These are phyloP conservation scores for Wickerhamomyces bovis DNA, from an alignment of 805 yeast genomes.

Conservation along the genomic window DNA sequence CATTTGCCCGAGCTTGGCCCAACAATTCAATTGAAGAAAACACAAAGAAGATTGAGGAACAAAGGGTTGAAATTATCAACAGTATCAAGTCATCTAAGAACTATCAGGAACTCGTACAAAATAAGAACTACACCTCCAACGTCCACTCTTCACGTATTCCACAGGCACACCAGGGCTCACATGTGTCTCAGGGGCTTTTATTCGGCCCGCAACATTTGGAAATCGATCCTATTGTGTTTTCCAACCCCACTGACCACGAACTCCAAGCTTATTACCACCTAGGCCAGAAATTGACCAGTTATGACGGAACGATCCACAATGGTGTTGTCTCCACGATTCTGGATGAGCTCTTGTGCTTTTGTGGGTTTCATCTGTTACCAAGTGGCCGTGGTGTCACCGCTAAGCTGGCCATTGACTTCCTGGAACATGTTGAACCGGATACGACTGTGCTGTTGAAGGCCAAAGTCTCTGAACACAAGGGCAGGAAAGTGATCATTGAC, in stretches of 20 bases:
- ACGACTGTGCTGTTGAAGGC: slow-evolving; percentile 64
- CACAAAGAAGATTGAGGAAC: slow-evolving; percentile 16
- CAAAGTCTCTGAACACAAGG: slow-evolving; percentile 56
- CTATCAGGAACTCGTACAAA: slow-evolving; percentile 21
- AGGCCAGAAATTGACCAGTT: slow-evolving; percentile 60
- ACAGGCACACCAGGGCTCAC: slow-evolving; percentile 50
- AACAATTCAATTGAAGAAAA: slow-evolving; percentile 13
- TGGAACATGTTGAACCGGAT: slow-evolving; percentile 42
- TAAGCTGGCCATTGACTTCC: slow-evolving; percentile 55
- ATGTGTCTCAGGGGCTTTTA: slow-evolving; percentile 67
- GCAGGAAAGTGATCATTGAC: slow-evolving; percentile 74
- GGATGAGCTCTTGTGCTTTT: slow-evolving; percentile 80
- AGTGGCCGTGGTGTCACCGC: slow-evolving; percentile 88
- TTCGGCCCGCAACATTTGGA: slow-evolving; percentile 63
- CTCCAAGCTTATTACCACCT: slow-evolving; percentile 63
- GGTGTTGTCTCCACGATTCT: slow-evolving; percentile 74
- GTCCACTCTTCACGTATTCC: slow-evolving; percentile 46
- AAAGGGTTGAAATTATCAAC: slow-evolving; percentile 22
- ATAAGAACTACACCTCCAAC: slow-evolving; percentile 22
- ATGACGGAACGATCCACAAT: slow-evolving; percentile 70
- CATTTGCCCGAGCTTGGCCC: slow-evolving; percentile 24
- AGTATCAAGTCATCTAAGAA: slow-evolving; percentile 22
- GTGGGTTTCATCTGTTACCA: slow-evolving; percentile 82
- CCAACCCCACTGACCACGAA: slow-evolving; percentile 43
- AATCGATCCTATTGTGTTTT: slow-evolving; percentile 69